A percentile compares a stretch with the other conserved stretches of the same genome.
Conservation (phyloP, 1,284 basidiomycete genomes). For the Vanrija humicola region DNA sequence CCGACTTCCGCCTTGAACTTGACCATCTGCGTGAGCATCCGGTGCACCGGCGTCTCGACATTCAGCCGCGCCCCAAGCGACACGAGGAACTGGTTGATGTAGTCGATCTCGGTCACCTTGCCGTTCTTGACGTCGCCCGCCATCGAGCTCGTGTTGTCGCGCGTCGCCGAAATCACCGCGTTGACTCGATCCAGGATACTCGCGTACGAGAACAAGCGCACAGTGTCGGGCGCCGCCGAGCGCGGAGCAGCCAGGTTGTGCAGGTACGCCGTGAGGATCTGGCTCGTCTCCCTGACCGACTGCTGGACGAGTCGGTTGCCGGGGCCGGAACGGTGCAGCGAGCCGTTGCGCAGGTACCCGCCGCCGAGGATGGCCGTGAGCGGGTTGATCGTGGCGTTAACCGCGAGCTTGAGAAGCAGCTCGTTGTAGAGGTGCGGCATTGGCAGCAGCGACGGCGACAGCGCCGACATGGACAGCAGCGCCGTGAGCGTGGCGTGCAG, state of each 20-base stretch:
- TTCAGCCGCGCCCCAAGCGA: conserved; percentile 61
- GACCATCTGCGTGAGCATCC: conserved; percentile 61
- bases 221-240: conserved; percentile 21
- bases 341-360: conserved; percentile 70
- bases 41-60: conserved; percentile 62
- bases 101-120: conserved; percentile 68
- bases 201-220: conserved; percentile 31
- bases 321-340: conserved; percentile 55
- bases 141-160: conserved; percentile 72
- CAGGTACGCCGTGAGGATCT: conserved; percentile 54
- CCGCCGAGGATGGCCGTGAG: conserved; percentile 69
- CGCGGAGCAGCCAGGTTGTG: conserved; percentile 48
- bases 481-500: conserved; percentile 66
- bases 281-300: conserved; percentile 62
- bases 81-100: conserved; percentile 79
- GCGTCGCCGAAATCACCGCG: conserved; percentile 58
- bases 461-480: conserved; percentile 57
- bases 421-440: conserved; percentile 66
- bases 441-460: conserved; percentile 65
- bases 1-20: conserved; percentile 51
- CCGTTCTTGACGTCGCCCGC: conserved; percentile 62
- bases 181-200: conserved; percentile 53
- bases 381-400: conserved; percentile 83
- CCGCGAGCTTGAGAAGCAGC: conserved; percentile 76
- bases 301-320: conserved; percentile 53